Evolutionary conservation across 1,139 yeast species (phyloP), one percentile per base, ranked within the genome.

Genomic region (Yamadazyma conglobata): DNA sequence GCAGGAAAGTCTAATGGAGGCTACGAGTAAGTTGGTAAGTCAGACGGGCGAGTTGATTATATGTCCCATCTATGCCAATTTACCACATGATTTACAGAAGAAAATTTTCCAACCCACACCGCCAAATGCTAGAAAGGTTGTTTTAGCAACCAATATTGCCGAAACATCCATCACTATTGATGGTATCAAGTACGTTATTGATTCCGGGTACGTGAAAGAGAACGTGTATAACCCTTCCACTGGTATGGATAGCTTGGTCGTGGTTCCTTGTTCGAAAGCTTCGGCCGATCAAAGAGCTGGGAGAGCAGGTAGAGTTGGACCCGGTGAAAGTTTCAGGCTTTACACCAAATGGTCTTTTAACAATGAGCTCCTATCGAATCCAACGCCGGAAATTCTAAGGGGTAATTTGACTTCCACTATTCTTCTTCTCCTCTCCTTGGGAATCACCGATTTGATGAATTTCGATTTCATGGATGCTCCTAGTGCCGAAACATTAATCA

Each of bases 261-360:
- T 87, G 1, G 77, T 77, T 0, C 91, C 95, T 0, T 87, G 96
- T 43, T 89, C 97, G 0, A 73, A 83, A 39, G 98, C 98, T 0
- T 86, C 95, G 20, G 96, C 96, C 0, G 89, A 88, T 43, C 99
- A 91, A 59, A 64, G 99, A 39, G 93, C 96, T 1, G 98, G 98
- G 34, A 75, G 98, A 59, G 98, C 97, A 0, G 98, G 98, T 6
- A 79, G 98, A 63, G 85, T 88, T 5, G 95, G 95, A 0, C 95
- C 97, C 0, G 98, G 98, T 0, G 88, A 87, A 52, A 91, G 98
- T 52, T 93, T 81, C 52, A 59, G 98, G 28, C 60, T 93, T 15
- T 91, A 74, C 51, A 89, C 98, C 0, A 88, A 86, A 52, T 79
- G 91, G 79, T 80, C 95, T 0, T 91, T 78, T 48, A 66, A 73